Conservation (phyloP, 768 basidiomycete genomes). For the Podaxis sp. region DNA sequence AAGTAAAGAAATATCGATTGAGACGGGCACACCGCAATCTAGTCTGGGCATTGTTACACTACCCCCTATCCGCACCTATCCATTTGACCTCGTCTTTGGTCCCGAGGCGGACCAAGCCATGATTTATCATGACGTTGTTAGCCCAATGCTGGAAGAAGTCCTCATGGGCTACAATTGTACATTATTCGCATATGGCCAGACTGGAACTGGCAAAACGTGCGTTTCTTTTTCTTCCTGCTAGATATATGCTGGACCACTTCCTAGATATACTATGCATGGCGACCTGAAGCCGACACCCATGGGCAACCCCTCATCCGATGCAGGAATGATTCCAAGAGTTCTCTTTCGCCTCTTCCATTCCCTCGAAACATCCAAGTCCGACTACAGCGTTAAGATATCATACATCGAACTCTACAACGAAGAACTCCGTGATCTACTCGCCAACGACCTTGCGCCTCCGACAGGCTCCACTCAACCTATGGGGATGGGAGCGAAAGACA, state of each 20-base stretch:
- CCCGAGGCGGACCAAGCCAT: constrained; percentile 94
- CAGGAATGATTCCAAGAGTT: constrained; percentile 94
- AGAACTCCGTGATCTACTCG: constrained; percentile 91
- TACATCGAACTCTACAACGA: constrained; percentile 98
- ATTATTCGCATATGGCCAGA: constrained; percentile 97
- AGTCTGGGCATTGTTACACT: constrained; percentile 70
- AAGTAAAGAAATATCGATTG: constrained; percentile 73
- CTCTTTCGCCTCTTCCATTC: constrained; percentile 89
- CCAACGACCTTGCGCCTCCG: constrained; percentile 71
- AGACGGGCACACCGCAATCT: constrained; percentile 65
- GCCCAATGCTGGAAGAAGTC: constrained; percentile 92
- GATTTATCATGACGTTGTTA: constrained; percentile 92
- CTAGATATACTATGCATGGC: constrained; percentile 95
- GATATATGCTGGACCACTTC: constrained; percentile 5
- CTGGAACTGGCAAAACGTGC: constrained; percentile 97
- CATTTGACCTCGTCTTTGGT: constrained; percentile 94
- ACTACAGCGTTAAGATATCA: constrained; percentile 91
- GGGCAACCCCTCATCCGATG: constrained; percentile 83
- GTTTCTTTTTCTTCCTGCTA: constrained; percentile 23
- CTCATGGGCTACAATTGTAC: constrained; percentile 95
- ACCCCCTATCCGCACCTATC: constrained; percentile 82
- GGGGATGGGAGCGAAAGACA: constrained; percentile 63
- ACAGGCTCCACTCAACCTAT: constrained; percentile 70
- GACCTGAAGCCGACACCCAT: constrained; percentile 79
- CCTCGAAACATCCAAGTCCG: constrained; percentile 69